Percentiles rank a stretch among this genome's conserved stretches.
Conservation (phyloP, 2,329 filamentous ascomycete species). For the Diaporthe velutina region DNA sequence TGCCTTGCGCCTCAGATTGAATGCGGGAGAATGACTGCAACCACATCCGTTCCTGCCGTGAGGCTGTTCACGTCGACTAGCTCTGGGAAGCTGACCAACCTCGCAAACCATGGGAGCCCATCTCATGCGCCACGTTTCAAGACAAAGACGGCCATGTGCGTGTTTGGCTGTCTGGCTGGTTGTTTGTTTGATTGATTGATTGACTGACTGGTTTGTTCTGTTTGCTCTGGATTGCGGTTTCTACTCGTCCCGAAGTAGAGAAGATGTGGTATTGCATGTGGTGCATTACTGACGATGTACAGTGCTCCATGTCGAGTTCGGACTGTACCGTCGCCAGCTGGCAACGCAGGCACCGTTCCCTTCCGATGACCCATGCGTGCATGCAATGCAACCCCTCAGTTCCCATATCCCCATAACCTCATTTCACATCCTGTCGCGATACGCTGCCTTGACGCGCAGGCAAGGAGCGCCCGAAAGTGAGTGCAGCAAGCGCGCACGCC, state of each 20-base stretch:
- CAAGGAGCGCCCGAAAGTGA: background rate
- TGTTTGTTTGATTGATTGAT: background rate
- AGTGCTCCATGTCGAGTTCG: background rate
- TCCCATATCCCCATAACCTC: slow-evolving; percentile 6
- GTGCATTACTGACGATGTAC: background rate
- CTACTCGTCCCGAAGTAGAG: background rate
- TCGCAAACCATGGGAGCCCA: background rate
- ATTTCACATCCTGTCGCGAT: slow-evolving; percentile 29
- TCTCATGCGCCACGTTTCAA: slow-evolving; percentile 23
- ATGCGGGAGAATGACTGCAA: background rate
- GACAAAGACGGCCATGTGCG: background rate
- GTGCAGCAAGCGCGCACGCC: background rate
- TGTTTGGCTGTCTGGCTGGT: background rate
- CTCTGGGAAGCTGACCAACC: slow-evolving; percentile 20
- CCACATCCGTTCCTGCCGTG: slow-evolving; percentile 17
- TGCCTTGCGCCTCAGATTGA: background rate
- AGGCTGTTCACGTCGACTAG: slow-evolving; percentile 12
- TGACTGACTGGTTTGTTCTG: background rate
- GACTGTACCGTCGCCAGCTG: slow-evolving; percentile 5
- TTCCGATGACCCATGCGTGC: background rate
- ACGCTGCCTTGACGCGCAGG: slow-evolving; percentile 31
- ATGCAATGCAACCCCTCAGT: slow-evolving; percentile 30
- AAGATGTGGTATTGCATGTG: background rate
- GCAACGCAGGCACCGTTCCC: background rate
- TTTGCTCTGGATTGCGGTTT: background rate